Conservation (phyloP, 441 rosid species). For the Populus trichocarpa region DNA sequence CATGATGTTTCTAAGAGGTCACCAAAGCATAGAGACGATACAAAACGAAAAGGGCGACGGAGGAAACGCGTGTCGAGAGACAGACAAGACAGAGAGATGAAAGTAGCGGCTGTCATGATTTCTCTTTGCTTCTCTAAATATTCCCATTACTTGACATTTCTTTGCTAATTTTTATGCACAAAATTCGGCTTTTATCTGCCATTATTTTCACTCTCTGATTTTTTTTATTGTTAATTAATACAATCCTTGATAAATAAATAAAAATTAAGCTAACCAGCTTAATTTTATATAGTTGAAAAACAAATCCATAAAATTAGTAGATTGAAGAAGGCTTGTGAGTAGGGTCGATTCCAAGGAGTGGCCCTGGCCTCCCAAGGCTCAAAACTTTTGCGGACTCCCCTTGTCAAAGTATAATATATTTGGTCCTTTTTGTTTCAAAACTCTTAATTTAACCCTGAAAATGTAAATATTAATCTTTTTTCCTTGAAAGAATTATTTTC, state of each 20-base stretch:
- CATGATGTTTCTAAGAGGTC: constrained; percentile 24
- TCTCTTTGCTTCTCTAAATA: constrained; percentile 12
- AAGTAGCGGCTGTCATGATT: constrained; percentile 31
- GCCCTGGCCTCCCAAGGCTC: too few species aligned
- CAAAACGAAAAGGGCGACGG: constrained; percentile 11
- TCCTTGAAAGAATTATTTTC: too few species aligned
- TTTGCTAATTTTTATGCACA: constrained; percentile 27
- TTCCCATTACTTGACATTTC: constrained; percentile 10
- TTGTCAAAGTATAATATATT: neutral
- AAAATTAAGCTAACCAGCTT: neutral
- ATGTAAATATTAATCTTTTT: too few species aligned
- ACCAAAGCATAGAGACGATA: constrained; percentile 19
- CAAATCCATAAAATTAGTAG: neutral
- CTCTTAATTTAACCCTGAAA: too few species aligned
- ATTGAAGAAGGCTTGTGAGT: constrained; percentile 2
- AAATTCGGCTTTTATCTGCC: constrained; percentile 27
- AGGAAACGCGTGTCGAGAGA: constrained; percentile 5
- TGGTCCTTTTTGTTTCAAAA: too few species aligned
- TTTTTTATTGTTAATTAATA: neutral
- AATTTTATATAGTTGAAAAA: neutral
- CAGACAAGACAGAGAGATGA: constrained; percentile 1
- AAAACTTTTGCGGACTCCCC: too few species aligned
- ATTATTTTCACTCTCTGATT: neutral
- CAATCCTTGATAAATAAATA: too few species aligned
- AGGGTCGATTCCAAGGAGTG: neutral